Base-by-base conservation (phyloP, 2,329 filamentous ascomycete genomes). In the Sphaerulina musiva region DNA sequence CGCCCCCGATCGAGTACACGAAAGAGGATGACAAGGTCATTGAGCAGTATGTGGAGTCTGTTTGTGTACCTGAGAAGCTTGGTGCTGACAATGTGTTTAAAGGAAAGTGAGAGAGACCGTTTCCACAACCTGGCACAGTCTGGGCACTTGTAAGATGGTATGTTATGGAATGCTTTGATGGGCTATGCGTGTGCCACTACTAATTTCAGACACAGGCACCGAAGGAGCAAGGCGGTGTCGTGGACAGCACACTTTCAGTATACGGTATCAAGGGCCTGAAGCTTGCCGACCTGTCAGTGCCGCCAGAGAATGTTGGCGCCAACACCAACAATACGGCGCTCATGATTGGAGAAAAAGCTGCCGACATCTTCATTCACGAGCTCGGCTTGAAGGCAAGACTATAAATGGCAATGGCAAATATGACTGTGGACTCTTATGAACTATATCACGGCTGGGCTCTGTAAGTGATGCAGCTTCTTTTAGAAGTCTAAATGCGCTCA, bases 301-400 rank as follows among this genome's bases (percentile, higher is more conserved):
- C 66, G 6, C 72, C 73, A 0, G 62, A 67, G 55, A 74, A 73
- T 51, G 72, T 76, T 6, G 74, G 70, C 6, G 73, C 69, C 1
- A 76, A 77, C 57, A 76, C 74, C 2, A 73, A 74, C 55, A 75
- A 75, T 51, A 76, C 74, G 2, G 74, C 74, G 0, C 59, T 76
- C 44, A 68, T 67, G 43, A 64, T 74, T 40, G 72, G 70, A 1
- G 72, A 74, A 62, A 73, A 73, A 62, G 71, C 69, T 0, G 70
- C 72, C 8, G 66, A 69, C 48, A 69, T 74, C 48, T 67, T 75
- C 57, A 66, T 65, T 23, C 62, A 61, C 51, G 72, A 74, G 39
- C 58, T 76, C 39, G 71, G 71, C n/a, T 49, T 58, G 32, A 58
- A 51, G 43, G 49, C 52, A 12, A 55, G 53, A 36, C 46, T 53